These are phyloP conservation scores for Cladosporium cucumerinum DNA, from an alignment of 2,329 filamentous ascomycete genomes.

Conservation along the genomic window DNA sequence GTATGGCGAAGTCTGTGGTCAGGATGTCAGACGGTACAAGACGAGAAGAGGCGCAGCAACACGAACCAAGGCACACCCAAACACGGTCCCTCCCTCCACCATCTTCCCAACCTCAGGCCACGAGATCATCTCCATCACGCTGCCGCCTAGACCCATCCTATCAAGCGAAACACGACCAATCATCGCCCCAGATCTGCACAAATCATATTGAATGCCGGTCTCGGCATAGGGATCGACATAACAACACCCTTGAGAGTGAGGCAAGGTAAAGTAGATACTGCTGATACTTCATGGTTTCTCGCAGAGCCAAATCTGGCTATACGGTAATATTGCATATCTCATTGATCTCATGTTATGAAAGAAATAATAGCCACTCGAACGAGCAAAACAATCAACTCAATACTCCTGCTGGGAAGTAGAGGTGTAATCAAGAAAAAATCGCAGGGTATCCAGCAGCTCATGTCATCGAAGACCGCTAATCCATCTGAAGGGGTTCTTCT, in stretches of 20 bases:
- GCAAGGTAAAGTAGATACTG: not conserved
- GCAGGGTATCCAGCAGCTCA: conserved; percentile 26
- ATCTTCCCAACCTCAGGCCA: conserved; percentile 7
- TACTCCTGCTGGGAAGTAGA: not conserved
- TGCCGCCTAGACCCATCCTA: not conserved
- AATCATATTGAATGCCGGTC: not conserved
- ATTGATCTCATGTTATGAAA: conserved; percentile 2
- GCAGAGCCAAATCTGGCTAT: not conserved
- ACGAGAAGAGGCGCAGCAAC: conserved; percentile 5
- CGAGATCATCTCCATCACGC: not conserved
- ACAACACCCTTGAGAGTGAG: not conserved
- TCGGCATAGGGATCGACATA: not conserved
- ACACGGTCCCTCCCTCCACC: not conserved
- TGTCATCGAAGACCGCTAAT: conserved; percentile 27
- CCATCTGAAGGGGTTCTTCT: conserved; percentile 14
- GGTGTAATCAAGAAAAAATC: not conserved
- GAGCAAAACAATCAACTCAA: not conserved
- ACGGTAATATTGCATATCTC: conserved; percentile 13
- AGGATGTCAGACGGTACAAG: not conserved
- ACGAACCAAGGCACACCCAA: not conserved
- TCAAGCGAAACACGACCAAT: conserved; percentile 11
- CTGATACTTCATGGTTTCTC: not conserved
- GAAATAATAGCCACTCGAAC: not conserved
- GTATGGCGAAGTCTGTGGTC: not conserved
- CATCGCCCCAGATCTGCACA: not conserved